Base-by-base conservation (phyloP, 768 basidiomycete species). In the Boletus bicolor region DNA sequence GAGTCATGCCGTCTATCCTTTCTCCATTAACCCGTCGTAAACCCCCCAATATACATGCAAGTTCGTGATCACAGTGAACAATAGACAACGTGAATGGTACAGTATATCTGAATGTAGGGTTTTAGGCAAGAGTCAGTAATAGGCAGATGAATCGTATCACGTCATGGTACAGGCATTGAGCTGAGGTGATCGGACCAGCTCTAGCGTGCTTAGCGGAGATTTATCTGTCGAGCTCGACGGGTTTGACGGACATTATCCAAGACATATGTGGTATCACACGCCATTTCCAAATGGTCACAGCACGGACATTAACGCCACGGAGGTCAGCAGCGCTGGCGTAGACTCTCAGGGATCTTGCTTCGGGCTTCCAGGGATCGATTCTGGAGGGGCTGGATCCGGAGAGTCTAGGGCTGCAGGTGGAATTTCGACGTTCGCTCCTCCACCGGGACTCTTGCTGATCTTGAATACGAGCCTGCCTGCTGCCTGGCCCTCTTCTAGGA, bases 401-500 rank as follows among this genome's bases (percentile, higher is more conserved):
- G 45, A 24, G 14, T 54, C 44, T 3, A 39, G 7, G 8, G 35
- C 11, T 11, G 34, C 35, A 7, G 37, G 58, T n/a, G 60, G 46
- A 2, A 39, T 34, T 7, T 63, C 57, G 19, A 41, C 21, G 15
- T 30, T 24, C 11, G 52, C 57, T 11, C 8, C 54, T 4, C 55
- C 60, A 1, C 26, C n/a, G 12, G 15, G 2, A 15, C 59, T 62
- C 57, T 34, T 69, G 53, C 55, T 58, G 26, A 70, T 72, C 39
- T 51, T 68, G 45, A 70, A 72, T 9, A 50, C 34, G 24, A 70
- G 60, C 49, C 46, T 71, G 10, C 69, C 69, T 5, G 69, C 69
- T 11, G 69, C 64, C 42, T 69, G 59, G 1, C 69, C 69, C 37
- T 70, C 69, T 54, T 68, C 69, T 4, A 70, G 56, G 41, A 70